These are phyloP conservation scores for Selaginella tamariscina DNA, from an alignment of 75 land plant genomes.

Conservation along the genomic window DNA sequence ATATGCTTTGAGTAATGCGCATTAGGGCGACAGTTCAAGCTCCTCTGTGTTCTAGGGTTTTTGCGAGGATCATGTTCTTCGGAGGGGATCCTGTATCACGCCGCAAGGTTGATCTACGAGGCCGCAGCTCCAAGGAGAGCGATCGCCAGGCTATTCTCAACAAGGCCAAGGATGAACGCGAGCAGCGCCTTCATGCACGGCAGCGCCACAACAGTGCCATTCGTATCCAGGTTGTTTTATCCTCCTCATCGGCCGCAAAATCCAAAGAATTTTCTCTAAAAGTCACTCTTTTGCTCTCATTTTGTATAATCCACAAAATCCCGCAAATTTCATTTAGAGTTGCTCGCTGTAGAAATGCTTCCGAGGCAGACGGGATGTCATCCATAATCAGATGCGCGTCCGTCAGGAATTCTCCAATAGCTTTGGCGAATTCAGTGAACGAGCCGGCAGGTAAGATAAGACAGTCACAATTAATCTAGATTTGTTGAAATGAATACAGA, in stretches of 20 bases:
- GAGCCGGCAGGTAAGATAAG: conserved; percentile 40
- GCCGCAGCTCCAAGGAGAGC: conserved; percentile 78
- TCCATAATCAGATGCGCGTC: conserved; percentile 31
- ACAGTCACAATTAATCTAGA: not conserved
- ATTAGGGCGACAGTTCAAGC: too few species aligned
- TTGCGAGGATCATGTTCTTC: too few species aligned
- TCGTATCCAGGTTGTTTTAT: conserved; percentile 54
- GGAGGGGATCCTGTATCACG: conserved; percentile 62
- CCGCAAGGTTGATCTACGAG: conserved; percentile 82
- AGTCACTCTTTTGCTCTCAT: not conserved
- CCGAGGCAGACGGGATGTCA: conserved; percentile 63
- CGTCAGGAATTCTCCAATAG: conserved; percentile 45
- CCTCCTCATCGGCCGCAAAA: not conserved
- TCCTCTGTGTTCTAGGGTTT: too few species aligned
- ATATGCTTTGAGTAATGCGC: too few species aligned
- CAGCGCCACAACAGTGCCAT: conserved; percentile 55
- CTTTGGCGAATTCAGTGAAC: conserved; percentile 53
- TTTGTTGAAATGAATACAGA: not conserved
- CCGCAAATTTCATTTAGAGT: not conserved
- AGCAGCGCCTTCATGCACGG: conserved; percentile 42
- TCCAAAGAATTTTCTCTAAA: not conserved
- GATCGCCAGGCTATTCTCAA: conserved; percentile 77
- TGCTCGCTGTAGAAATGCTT: conserved; percentile 39
- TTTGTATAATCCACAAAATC: not conserved
- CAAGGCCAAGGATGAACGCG: conserved; percentile 58